Percentiles rank a stretch among this genome's conserved stretches.
Evolutionary conservation across 345 rosid genomes (phyloP).

Genomic region (Eutrema heterophyllum): DNA sequence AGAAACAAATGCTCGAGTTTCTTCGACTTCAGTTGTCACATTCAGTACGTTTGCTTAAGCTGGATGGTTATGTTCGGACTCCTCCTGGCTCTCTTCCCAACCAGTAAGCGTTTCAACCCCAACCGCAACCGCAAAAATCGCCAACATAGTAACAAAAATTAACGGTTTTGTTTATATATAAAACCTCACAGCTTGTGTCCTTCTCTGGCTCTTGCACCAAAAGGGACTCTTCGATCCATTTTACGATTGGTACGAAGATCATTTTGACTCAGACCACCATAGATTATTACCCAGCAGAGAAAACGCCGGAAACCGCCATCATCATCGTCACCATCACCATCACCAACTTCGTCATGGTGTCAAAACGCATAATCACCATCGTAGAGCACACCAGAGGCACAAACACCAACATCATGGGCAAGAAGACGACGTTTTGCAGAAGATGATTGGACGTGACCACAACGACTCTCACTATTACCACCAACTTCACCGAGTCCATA

Average conservation of each 20-base stretch:
- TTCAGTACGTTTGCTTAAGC: conserved; percentile 86
- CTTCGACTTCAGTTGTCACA: conserved; percentile 86
- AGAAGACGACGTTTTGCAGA: conserved; percentile 34
- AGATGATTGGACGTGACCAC: conserved; percentile 39
- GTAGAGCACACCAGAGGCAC: conserved; percentile 33
- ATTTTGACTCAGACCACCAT: conserved; percentile 24
- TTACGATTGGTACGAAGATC: conserved; percentile 85
- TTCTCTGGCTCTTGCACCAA: conserved; percentile 82
- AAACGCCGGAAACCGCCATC: conserved; percentile 3
- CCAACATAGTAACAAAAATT: not conserved
- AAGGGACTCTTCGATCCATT: conserved; percentile 81
- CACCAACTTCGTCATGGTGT: conserved; percentile 11
- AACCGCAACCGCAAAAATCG: not conserved
- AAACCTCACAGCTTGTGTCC: conserved; percentile 54
- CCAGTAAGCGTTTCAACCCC: conserved; percentile 41
- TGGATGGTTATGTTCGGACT: conserved; percentile 81
- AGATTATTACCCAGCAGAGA: conserved; percentile 9
- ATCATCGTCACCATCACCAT: conserved; percentile 17
- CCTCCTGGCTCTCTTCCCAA: conserved; percentile 61
- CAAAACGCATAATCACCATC: conserved; percentile 18
- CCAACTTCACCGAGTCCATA: conserved; percentile 50
- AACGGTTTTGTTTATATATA: not conserved
- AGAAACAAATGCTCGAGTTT: conserved; percentile 73
- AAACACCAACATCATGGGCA: conserved; percentile 38
- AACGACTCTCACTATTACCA: conserved; percentile 41